phyloP scores from a whole-genome alignment of 148 eudicot species.

The Nepenthes mirabilis region DNA sequence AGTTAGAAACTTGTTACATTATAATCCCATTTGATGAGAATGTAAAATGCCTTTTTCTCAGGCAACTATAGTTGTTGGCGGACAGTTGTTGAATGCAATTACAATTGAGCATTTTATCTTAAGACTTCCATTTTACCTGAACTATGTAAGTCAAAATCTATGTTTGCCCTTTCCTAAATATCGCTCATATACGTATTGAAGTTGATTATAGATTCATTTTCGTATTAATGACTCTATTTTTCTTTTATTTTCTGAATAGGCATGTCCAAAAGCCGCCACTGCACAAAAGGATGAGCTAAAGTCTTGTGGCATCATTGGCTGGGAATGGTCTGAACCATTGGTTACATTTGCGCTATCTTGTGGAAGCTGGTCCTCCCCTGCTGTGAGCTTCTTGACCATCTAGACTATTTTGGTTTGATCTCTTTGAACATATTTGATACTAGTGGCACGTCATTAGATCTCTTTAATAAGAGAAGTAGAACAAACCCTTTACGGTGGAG shows the following conservation, averaged over 20 bases:
- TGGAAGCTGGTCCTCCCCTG: constrained; percentile 90
- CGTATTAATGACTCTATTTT: background rate
- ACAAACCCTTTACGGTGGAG: too few species aligned
- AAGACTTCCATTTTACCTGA: constrained; percentile 48
- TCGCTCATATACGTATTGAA: background rate
- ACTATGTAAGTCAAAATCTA: constrained; percentile 32
- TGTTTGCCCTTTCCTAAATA: background rate
- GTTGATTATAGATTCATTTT: background rate
- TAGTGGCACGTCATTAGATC: too few species aligned
- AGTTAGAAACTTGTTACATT: too few species aligned
- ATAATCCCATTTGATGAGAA: background rate
- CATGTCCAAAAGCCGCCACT: constrained; percentile 25
- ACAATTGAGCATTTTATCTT: constrained; percentile 69
- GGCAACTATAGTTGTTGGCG: constrained; percentile 46
- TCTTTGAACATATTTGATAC: too few species aligned
- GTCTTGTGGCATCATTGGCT: constrained; percentile 35
- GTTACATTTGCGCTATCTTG: constrained; percentile 82
- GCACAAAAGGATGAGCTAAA: constrained; percentile 34
- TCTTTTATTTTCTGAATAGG: constrained; percentile 14
- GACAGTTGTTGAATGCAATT: constrained; percentile 50
- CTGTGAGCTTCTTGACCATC: constrained; percentile 34
- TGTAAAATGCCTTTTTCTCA: constrained; percentile 2
- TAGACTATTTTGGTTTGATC: too few species aligned
- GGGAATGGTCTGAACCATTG: constrained; percentile 74
- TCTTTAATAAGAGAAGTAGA: too few species aligned